Evolutionary conservation across 169 alveolate species (phyloP), one percentile per base, ranked within the genome.

Genomic region (Plasmodium gonderi): DNA sequence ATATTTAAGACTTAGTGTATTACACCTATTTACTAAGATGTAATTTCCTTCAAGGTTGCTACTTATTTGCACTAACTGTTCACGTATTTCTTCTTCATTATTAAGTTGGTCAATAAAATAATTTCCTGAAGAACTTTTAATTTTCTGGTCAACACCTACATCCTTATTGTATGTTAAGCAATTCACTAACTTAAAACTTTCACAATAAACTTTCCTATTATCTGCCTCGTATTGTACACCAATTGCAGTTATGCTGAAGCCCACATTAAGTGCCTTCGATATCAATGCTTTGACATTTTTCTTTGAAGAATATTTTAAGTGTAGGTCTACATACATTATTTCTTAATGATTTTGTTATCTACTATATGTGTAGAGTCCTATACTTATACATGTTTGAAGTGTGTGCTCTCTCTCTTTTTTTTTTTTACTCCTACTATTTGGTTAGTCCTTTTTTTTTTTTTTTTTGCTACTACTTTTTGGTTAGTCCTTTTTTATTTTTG

Each of bases 231-330:
- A 90, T 26, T 42, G 38, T 90, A 44, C 54, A 65, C 90, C 38
- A 12, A 90, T 26, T n/a, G 94, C 94, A 31, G 74, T 79, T 45
- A 90, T 78, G 69, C 65, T 90, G 72, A 77, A 90, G 12, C 94
- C 94, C 36, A 74, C 42, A 49, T 36, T 60, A 5, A 90, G 42
- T 3, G 94, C 81, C 49, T 76, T 90, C n/a, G 23, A 67, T 45
- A 90, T n/a, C 29, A 67, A 47, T 1, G 51, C 79, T 29, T 90
- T 90, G 23, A 42, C 47, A 36, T 77, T 33, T 29, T 78, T 40
- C 26, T 42, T 9, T 11, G 91, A 60, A 4, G 75, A 42, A 49
- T 20, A 65, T 40, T 67, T 90, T 7, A 90, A 23, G 60, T 90
- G 31, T 36, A 90, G 36, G 40, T 90, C 81, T 6, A 67, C 74